Evolutionary conservation across 345 rosid genomes (phyloP), one percentile per base, ranked within the genome.

Genomic region (Populus deltoides): DNA sequence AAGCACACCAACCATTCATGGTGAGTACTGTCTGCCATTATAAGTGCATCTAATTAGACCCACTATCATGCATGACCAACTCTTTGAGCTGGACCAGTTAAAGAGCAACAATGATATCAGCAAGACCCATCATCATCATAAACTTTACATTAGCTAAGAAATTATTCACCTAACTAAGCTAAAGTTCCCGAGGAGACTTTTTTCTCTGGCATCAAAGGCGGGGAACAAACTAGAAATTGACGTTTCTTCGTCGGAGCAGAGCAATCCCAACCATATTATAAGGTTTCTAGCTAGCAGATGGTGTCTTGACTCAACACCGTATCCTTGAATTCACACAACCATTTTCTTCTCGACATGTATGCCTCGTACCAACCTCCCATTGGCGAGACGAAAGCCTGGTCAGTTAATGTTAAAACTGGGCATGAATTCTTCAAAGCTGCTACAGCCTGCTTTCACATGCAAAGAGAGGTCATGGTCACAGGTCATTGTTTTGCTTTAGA

Each of bases 11-110:
- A 84, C 86, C 86, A 76, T 68, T 57, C 78, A 72, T 61, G 79
- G 76, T 27, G 47, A 75, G 31, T 89, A 27, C 27, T 27, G 86
- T 80, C 85, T 77, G 79, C 88, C 90, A 81, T 78, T 85, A 78
- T 82, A 79, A 74, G 25, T 69, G 74, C 79, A 78, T 70, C 74
- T 72, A 66, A 76, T 69, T 75, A 71, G 72, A 70, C 71, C 78
- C 79, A 68, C 74, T 29, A 71, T 76, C 80, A 77, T 77, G 61
- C 33, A 31, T 33, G 36, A 27, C 72, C 41, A 78, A 77, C 66
- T 53, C 61, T 22, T 68, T 47, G 61, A 77, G 79, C 73, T 68
- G 49, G 15, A 36, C 78, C 74, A 69, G 73, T 72, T 53, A 62
- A 29, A 61, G 22, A 20, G 6, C 55, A 68, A n/a, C n/a, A 59